Base-by-base conservation (phyloP, 352 stramenopile species). In the Pythium graminicola region DNA sequence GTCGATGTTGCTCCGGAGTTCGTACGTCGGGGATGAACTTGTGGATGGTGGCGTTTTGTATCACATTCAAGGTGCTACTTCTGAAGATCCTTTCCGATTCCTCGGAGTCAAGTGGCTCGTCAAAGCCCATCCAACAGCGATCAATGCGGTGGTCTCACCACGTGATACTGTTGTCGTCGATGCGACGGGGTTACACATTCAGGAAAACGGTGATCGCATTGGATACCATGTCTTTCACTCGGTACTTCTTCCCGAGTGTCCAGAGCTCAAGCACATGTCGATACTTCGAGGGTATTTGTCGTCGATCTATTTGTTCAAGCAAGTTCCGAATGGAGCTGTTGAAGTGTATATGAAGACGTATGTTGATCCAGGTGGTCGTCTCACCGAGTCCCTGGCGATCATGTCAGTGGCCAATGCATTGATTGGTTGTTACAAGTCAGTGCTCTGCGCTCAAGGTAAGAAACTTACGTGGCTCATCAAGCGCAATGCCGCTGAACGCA, bases 141-240 rank as follows among this genome's bases (percentile, higher is more conserved):
- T 58, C 16, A 69, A 62, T 10, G 32, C 47, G 1, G 22, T 66
- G 3, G 40, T 69, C 14, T 44, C 46, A 42, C 62, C 55, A 4
- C 60, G 61, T 20, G 62, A 70, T 23, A 24, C 27, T 10, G 41
- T 70, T 13, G 16, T 61, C 22, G 36, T 70, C 29, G 50, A 65
- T 20, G 31, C 40, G 14, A 62, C 48, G 22, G 57, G 57, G 19
- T 38, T 60, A n/a, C 47, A 54, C 29, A 24, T 28, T 4, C 23
- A 43, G 10, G 22, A 50, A 0, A 70, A 51, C 39, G 67, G 65
- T 28, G 73, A 76, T 35, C 72, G 73, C 32, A 38, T 77, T 31
- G 67, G 65, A 23, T 77, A 76, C 57, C 67, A 76, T 46, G 28
- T 70, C 2, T 62, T 76, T 47, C 69, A 83, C 42, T 80, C 72